Conservation (phyloP, 2,329 filamentous ascomycete species). For the Gaeumannomyces sp. region DNA sequence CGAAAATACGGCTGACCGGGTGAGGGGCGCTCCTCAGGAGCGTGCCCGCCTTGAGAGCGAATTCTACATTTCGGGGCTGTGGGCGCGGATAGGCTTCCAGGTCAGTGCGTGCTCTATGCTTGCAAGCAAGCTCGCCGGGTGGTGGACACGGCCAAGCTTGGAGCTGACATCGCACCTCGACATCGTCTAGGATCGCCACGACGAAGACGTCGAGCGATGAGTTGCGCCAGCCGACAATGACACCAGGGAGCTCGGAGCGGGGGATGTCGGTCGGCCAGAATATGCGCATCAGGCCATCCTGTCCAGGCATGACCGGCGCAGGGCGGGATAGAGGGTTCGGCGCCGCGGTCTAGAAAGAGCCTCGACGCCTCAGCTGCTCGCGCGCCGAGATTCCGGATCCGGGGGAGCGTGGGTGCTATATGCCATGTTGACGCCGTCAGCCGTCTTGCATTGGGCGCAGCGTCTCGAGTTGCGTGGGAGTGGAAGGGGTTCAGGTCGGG, state of each 20-base stretch:
- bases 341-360: conserved; percentile 68
- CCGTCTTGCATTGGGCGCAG: neutral
- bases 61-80: conserved; percentile 74
- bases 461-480: conserved; percentile 8
- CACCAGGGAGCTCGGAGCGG: conserved; percentile 65
- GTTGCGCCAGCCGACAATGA: conserved; percentile 94
- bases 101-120: conserved; percentile 11
- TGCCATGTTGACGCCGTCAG: conserved; percentile 16
- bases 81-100: conserved; percentile 20
- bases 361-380: conserved; percentile 88
- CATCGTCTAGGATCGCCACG: conserved; percentile 80
- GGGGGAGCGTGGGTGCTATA: conserved; percentile 73
- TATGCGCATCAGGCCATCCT: conserved; percentile 91
- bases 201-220: conserved; percentile 87
- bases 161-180: conserved; percentile 56
- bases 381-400: conserved; percentile 83
- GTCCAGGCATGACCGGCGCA: conserved; percentile 54
- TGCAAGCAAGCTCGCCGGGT: neutral
- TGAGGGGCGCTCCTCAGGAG: conserved; percentile 79
- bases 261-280: conserved; percentile 93
- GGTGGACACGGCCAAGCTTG: neutral
- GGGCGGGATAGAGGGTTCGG: conserved; percentile 17
- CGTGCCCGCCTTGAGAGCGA: conserved; percentile 75
- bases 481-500: conserved; percentile 13
- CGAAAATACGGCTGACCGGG: conserved; percentile 71